Conservation (phyloP, 306 rosid genomes). For the Coriaria nepalensis region DNA sequence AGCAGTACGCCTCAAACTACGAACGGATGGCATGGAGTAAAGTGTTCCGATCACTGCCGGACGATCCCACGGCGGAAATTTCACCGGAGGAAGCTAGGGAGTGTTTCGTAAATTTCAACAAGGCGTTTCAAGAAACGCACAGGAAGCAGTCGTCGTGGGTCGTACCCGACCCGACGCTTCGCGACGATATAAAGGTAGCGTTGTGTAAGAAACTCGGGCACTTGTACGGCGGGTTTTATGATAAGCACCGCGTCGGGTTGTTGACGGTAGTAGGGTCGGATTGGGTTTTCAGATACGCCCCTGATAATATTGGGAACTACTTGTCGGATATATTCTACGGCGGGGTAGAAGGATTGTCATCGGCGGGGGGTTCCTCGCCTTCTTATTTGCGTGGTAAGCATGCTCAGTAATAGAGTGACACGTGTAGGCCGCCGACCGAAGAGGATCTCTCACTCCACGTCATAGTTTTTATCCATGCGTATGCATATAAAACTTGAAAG, state of each 20-base stretch:
- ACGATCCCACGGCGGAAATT: constrained; percentile 36
- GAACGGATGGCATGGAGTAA: constrained; percentile 67
- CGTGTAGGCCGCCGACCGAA: background rate
- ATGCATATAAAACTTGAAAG: too few relatives aligned
- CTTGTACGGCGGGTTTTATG: constrained; percentile 26
- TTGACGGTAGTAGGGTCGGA: constrained; percentile 18
- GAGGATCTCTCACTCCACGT: too few relatives aligned
- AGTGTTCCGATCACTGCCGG: constrained; percentile 38
- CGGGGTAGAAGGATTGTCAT: constrained; percentile 22
- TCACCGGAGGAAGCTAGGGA: constrained; percentile 31
- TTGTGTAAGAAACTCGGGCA: constrained; percentile 27
- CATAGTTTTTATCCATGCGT: too few relatives aligned
- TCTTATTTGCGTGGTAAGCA: constrained; percentile 8
- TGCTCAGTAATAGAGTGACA: constrained; percentile 12
- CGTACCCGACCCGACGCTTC: constrained; percentile 39
- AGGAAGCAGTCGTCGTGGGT: constrained; percentile 46
- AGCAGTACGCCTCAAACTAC: constrained; percentile 53
- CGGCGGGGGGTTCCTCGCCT: constrained; percentile 15
- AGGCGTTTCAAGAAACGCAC: constrained; percentile 36
- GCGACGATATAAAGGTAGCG: constrained; percentile 42
- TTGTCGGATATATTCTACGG: constrained; percentile 46
- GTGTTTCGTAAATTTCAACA: constrained; percentile 26
- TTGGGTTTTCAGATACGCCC: constrained; percentile 18
- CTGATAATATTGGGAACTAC: constrained; percentile 41
- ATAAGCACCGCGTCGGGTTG: constrained; percentile 19